Evolutionary conservation across 2,329 filamentous ascomycete genomes (phyloP), one percentile per base, ranked within the genome.

Genomic region (Diaporthe sp.): DNA sequence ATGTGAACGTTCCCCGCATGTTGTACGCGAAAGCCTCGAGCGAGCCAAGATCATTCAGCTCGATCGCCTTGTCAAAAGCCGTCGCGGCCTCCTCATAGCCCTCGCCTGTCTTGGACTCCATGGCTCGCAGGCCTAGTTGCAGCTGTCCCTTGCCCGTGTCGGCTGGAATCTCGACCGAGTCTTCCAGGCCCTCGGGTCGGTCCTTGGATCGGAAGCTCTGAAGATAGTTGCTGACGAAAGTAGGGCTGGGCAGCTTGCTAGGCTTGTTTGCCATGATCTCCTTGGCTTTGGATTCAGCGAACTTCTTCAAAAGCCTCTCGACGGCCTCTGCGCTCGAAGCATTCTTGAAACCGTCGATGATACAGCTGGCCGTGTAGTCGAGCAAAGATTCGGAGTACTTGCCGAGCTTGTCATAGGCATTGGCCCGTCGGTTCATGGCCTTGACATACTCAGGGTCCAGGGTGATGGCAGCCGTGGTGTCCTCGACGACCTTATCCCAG

Each of bases 281-380:
- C 87, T 96, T 95, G 78, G 94, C 96, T 88, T 98, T 98, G 79
- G 94, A 90, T 86, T 98, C 96, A 62, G 97, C 97, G 68, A 98
- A 96, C 87, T 98, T 98, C 90, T 98, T 98, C 78, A 99, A 89
- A 78, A 99, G 87, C 77, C 96, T 90, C 88, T 99, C 97, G 13
- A 99, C 96, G 59, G 95, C 93, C 84, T 96, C 92, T 34, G 96
- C 95, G 82, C 94, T 97, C 77, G 90, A 89, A 81, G 98, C 94
- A 84, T 97, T 98, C 86, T 94, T 94, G 90, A 99, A 99, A 77
- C 94, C 94, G 84, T 99, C 97, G 83, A 99, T 98, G 84, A 99
- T 99, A 88, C 97, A 99, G 87, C 96, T 98, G 75, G 97, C 97
- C 12, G 97, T 99, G 87, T 98, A 98, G 87, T 99, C 97, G 78